Conservation (phyloP, 2,329 filamentous ascomycete species). For the Diplodia mutila region DNA sequence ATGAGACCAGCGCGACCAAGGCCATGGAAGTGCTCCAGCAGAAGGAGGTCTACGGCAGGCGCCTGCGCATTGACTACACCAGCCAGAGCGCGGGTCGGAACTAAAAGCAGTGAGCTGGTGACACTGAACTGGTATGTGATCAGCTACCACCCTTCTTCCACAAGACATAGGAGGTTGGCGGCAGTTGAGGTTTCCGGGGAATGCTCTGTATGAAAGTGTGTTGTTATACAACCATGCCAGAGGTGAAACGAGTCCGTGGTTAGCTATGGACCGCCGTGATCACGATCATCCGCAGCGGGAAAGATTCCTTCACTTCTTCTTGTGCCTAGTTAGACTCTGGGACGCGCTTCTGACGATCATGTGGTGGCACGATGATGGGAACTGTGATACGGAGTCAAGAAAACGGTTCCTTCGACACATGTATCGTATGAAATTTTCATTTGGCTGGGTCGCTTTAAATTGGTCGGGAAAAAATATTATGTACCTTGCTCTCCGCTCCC, state of each 20-base stretch:
- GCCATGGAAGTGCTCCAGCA: slow-evolving; percentile 61
- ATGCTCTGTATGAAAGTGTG: not conserved
- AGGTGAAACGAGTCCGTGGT: not conserved
- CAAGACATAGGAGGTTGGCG: not conserved
- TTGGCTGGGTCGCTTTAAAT: not conserved
- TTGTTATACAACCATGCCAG: not conserved
- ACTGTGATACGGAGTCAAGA: not conserved
- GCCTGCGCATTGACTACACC: slow-evolving; percentile 68
- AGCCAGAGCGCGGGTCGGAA: slow-evolving; percentile 7
- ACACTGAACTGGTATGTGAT: too few species aligned
- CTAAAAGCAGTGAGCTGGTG: slow-evolving; percentile 18
- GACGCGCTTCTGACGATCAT: not conserved
- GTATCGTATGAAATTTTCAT: not conserved
- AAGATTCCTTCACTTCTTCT: not conserved
- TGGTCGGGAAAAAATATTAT: not conserved
- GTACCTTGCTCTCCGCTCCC: not conserved
- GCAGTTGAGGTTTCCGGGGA: not conserved
- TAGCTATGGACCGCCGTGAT: not conserved
- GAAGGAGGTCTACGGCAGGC: slow-evolving; percentile 67
- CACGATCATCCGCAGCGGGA: not conserved
- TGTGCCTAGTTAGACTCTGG: not conserved
- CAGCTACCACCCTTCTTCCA: not conserved
- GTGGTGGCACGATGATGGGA: not conserved
- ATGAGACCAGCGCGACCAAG: slow-evolving; percentile 65
- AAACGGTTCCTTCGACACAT: not conserved